Evolutionary conservation across 208 protist species (phyloP), one percentile per base, ranked within the genome.

Genomic region (Acanthamoeba castellanii): DNA sequence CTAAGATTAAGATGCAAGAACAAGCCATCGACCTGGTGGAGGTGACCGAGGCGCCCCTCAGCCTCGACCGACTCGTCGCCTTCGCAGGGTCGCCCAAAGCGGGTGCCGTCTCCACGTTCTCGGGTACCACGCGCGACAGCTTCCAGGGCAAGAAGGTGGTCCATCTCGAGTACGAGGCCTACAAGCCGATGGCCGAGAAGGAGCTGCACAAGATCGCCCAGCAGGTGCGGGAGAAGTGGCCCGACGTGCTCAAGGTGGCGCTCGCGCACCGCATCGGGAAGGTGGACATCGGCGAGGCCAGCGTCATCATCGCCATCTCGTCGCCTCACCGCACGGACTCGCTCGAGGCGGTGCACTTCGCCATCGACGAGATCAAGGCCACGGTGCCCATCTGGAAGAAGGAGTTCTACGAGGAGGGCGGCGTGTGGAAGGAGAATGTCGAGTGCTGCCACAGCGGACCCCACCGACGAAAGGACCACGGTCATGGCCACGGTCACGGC

Each of bases 331-430:
- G 97, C 45, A 81, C 47, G 27, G 96, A 97, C 37, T 95, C 95
- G 14, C 94, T 98, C 11, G 78, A 90, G 37, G 97, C 97, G 1
- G 97, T 98, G 20, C 81, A 91, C 27, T 98, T 94, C 52, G 95
- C 94, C 22, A 98, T 98, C 59, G 97, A 98, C 92, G 95, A 93
- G 68, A 93, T 98, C 37, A 98, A 98, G 96, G 94, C 95, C 18
- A 74, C 37, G 22, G 97, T 97, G 37, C 97, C 97, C 92, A 97
- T 98, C 42, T 98, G 97, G 96, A 98, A 98, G 96, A 97, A 97
- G 89, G 97, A 98, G 88, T 85, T 96, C 37, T 98, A 98, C 90
- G 95, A 81, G 27, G 66, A 61, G 42, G 55, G 85, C 47, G 50
- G 88, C 16, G 34, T 93, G 32, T 97, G 97, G 97, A 97, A 97